Evolutionary conservation across 2,329 filamentous ascomycete genomes (phyloP).

Genomic region (Ilyonectria destructans): DNA sequence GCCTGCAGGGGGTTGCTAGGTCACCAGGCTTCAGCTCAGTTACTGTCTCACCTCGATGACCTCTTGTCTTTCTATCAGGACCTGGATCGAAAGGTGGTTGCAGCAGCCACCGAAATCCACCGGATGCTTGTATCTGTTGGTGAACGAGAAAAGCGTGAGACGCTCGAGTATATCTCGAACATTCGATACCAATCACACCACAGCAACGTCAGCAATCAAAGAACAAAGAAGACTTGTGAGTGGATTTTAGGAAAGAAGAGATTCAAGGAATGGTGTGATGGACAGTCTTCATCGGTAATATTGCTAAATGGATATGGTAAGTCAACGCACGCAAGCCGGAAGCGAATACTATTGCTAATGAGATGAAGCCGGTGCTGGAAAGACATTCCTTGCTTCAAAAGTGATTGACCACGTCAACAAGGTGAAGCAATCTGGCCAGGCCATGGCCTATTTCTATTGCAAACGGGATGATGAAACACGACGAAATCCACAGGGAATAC

Average conservation of each 20-base stretch:
- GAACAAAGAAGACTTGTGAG: slow-evolving; percentile 14
- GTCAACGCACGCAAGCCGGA: not conserved
- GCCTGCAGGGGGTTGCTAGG: no score
- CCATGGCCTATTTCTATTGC: slow-evolving; percentile 32
- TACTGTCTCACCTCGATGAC: no score
- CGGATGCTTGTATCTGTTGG: no score
- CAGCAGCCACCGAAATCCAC: no score
- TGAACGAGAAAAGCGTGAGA: not conserved
- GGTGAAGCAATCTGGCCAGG: not conserved
- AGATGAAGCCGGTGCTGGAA: slow-evolving; percentile 24
- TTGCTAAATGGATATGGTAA: slow-evolving; percentile 25
- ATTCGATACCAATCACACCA: slow-evolving; percentile 19
- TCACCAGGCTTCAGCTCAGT: no score
- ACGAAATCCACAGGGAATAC: not conserved
- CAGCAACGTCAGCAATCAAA: not conserved
- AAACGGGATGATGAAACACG: slow-evolving; percentile 18
- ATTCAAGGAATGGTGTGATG: not conserved
- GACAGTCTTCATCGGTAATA: not conserved
- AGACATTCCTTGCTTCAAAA: slow-evolving; percentile 24
- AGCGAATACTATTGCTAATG: not conserved
- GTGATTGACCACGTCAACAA: slow-evolving; percentile 23
- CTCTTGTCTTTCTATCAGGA: no score
- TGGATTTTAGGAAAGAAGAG: slow-evolving; percentile 19
- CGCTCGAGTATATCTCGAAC: slow-evolving; percentile 13
- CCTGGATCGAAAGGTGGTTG: no score